Base-by-base conservation (phyloP, 768 basidiomycete species). In the Hortiboletus campestris region DNA sequence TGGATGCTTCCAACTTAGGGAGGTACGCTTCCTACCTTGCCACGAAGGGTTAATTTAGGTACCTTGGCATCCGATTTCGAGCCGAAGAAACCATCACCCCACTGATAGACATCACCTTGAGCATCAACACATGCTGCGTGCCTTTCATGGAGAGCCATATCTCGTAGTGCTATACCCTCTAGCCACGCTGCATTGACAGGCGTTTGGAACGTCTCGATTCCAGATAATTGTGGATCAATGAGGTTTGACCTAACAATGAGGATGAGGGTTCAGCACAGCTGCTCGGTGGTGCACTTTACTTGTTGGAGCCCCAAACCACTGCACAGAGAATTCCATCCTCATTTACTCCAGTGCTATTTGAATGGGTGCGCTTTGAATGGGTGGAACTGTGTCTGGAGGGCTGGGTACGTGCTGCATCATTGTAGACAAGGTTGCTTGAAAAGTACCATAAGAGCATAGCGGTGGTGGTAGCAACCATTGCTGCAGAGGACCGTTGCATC, bases 71-170 rank as follows among this genome's bases (percentile, higher is more conserved):
- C 54, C 44, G 70, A 48, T 16, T 69, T 60, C 8, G 66, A 58
- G 16, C 76, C 76, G 59, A 78, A 78, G 69, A 84, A 88, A 0
- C 80, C 85, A 40, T 78, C 76, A 0, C 91, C 91, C 91, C 91
- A 94, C 62, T 92, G 89, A 63, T 90, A 88, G 3, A 91, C 85
- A 61, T 94, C 86, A 25, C 91, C 92, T 35, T 81, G 78, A 9
- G 83, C 84, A 64, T 93, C 90, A 19, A 93, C 82, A 58, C 88
- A 91, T 14, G 85, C 90, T 1, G 83, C 88, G 58, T 88, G 84
- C 32, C 72, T 74, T 53, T 80, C 76, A 50, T 91, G 84, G 28
- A 93, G 71, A 13, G 78, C 83, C 36, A 93, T 67, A 63, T 93
- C 89, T 10, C 89, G 83, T 14, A 94, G 75, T 5, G 89, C 88